Evolutionary conservation across 176 grass and related monocot genomes (phyloP).

Genomic region (Miscanthus lutarioriparius): DNA sequence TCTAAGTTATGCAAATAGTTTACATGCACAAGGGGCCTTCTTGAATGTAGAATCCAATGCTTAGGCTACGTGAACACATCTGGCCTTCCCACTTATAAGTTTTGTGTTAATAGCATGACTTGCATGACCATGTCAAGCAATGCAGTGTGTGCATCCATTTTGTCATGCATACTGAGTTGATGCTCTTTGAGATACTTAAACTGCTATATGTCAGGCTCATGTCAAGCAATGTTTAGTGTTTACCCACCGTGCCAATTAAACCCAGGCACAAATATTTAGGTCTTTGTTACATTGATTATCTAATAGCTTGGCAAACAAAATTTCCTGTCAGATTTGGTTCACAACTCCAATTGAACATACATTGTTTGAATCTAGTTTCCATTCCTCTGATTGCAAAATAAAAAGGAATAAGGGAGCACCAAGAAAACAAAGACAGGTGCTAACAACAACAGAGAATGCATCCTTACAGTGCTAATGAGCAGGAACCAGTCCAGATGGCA

Average conservation of each 20-base stretch:
- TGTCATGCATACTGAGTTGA: background rate
- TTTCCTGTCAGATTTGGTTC: background rate
- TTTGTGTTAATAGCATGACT: background rate
- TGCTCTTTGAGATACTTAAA: constrained; percentile 8
- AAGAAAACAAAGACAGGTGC: background rate
- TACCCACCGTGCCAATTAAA: constrained; percentile 1
- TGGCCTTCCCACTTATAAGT: background rate
- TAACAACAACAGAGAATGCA: background rate
- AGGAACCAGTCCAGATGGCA: background rate
- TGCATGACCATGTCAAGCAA: background rate
- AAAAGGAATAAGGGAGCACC: too few species aligned
- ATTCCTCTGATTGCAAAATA: background rate
- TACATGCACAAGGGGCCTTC: background rate
- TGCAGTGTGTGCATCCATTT: background rate
- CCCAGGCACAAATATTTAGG: background rate
- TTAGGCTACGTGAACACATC: background rate
- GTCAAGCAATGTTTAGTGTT: too few species aligned
- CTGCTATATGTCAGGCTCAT: background rate
- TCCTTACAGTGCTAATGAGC: constrained; percentile 1
- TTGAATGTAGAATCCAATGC: background rate
- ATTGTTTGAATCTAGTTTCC: background rate
- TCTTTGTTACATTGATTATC: background rate
- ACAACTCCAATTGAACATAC: background rate
- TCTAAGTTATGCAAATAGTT: background rate
- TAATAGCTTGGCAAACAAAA: background rate